Conservation (phyloP, 345 rosid species). For the Geranium rotundifolium region DNA sequence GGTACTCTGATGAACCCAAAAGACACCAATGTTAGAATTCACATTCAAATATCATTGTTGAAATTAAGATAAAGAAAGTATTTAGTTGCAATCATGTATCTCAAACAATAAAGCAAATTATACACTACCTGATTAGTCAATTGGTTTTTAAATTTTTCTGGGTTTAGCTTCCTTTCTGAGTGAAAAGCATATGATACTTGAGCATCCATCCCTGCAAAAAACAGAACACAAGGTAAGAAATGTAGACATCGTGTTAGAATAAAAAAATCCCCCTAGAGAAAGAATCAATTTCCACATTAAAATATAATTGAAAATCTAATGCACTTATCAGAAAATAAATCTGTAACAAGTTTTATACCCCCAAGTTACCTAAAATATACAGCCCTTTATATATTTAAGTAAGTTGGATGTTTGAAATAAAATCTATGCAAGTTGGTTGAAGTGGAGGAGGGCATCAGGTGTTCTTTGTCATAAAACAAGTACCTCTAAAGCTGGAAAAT, state of each 20-base stretch:
- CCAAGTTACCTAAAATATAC: too few relatives aligned
- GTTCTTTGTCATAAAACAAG: too few relatives aligned
- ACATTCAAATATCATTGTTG: too few relatives aligned
- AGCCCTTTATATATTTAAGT: too few relatives aligned
- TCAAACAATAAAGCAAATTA: neutral
- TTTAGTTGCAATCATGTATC: neutral
- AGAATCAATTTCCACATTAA: neutral
- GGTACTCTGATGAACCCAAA: conserved; percentile 35
- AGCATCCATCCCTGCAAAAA: conserved; percentile 60
- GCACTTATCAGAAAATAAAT: neutral
- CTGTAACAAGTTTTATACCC: too few relatives aligned
- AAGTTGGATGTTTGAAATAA: too few relatives aligned
- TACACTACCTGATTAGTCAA: conserved; percentile 44
- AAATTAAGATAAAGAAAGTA: too few relatives aligned
- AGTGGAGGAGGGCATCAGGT: too few relatives aligned
- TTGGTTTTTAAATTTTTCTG: conserved; percentile 62
- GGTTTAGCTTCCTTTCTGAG: conserved; percentile 50
- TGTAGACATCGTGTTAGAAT: neutral
- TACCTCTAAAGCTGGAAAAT: too few relatives aligned
- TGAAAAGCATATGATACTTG: conserved; percentile 71
- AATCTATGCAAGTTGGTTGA: too few relatives aligned
- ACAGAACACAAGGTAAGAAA: conserved; percentile 2
- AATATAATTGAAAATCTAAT: too few relatives aligned
- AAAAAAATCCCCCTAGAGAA: too few relatives aligned
- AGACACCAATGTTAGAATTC: conserved; percentile 2